Evolutionary conservation across 2,329 filamentous ascomycete species (phyloP).

Genomic region (Phialemonium atrogriseum): DNA sequence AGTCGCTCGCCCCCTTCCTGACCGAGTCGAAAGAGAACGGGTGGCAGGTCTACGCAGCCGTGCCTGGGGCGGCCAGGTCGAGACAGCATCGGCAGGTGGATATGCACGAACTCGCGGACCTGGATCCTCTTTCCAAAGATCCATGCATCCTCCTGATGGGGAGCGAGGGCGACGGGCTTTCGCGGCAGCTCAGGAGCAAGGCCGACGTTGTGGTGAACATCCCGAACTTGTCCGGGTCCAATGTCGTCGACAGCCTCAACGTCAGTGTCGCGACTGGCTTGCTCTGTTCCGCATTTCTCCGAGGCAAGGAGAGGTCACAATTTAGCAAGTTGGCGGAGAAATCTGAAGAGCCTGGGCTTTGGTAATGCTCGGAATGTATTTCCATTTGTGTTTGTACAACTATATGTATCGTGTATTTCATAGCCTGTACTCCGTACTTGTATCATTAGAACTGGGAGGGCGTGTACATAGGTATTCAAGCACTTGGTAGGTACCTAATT

Average conservation of each 20-base stretch:
- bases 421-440: too few species aligned
- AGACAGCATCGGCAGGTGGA: slow-evolving; percentile 36
- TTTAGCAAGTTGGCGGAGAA: slow-evolving; percentile 6
- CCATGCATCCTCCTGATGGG: slow-evolving; percentile 78
- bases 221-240: slow-evolving; percentile 39
- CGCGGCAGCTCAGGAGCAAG: slow-evolving; percentile 52
- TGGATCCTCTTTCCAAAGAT: slow-evolving; percentile 44
- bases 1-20: slow-evolving; percentile 62
- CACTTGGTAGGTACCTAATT: too few species aligned
- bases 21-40: slow-evolving; percentile 57
- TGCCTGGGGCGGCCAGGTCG: slow-evolving; percentile 32
- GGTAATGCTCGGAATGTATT: too few species aligned
- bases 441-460: too few species aligned
- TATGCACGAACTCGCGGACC: slow-evolving; percentile 37
- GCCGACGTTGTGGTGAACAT: slow-evolving; percentile 64
- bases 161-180: slow-evolving; percentile 69
- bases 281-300: slow-evolving; percentile 62
- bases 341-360: too few species aligned
- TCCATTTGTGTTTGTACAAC: too few species aligned
- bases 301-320: slow-evolving; percentile 21
- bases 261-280: slow-evolving; percentile 82
- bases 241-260: slow-evolving; percentile 79
- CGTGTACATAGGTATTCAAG: too few species aligned
- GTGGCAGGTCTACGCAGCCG: slow-evolving; percentile 80
- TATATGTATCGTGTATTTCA: too few species aligned